Evolutionary conservation across 176 grass and related monocot genomes (phyloP), one percentile per base, ranked within the genome.

Genomic region (Paspalum notatum): DNA sequence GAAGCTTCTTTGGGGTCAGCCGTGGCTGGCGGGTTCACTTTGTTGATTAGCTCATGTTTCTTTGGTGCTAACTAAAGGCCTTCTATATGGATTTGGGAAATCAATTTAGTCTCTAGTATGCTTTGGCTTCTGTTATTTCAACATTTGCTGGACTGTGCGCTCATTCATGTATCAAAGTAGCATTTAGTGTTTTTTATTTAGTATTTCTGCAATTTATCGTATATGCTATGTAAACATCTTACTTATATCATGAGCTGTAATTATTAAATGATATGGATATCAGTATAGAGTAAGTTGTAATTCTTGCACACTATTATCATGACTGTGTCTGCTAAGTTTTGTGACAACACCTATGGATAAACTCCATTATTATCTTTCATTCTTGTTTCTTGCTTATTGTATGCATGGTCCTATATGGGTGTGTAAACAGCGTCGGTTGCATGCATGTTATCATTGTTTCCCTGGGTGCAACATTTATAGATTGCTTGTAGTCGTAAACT

Each of bases 41-140:
- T 17, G 15, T 8, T 5, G 47, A 72, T 8, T 67, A 4, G 16
- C 7, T 0, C 65, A 45, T 66, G 49, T 53, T 41, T 66, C 47
- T 54, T 24, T 9, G 27, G 76, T 65, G 48, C n/a, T 83, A 46
- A 18, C 6, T 37, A 42, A 71, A 71, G 51, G 53, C 20, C 66
- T 32, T 46, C 66, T 80, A 4, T 65, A 6, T n/a, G 39, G 69
- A 58, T 12, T 13, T 57, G 37, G 0, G 20, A 22, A 11, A 27
- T 12, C 41, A 8, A 65, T 41, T 40, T 41, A 26, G 6, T 43
- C 42, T 54, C 32, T 12, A 47, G 45, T 47, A 53, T 32, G 12
- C 12, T 46, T 68, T 43, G 40, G 41, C 25, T 37, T 81, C 15
- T 45, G 4, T 57, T 75, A 41, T 72, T 72, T 46, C 45, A 50